phyloP scores from a whole-genome alignment of 192 early-diverging fungal genomes.

The Mortierella claussenii region DNA sequence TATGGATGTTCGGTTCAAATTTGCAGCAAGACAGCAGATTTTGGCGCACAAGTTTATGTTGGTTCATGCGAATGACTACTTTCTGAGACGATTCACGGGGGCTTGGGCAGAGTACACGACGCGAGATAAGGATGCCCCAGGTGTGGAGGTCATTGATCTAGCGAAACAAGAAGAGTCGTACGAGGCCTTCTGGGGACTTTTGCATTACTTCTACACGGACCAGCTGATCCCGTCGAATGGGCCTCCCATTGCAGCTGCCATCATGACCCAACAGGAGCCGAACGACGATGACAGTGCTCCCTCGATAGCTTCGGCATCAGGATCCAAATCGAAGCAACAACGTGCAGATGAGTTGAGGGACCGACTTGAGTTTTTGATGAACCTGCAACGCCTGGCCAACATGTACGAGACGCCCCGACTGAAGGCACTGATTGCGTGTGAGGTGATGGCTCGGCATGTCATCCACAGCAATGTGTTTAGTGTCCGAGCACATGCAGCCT shows the following conservation, averaged over 20 bases:
- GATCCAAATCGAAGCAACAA: no score
- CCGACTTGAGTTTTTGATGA: conserved; percentile 24
- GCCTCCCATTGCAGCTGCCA: neutral
- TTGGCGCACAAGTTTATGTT: conserved; percentile 28
- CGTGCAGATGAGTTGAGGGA: no score
- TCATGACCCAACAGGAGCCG: neutral
- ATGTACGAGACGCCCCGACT: neutral
- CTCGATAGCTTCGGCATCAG: no score
- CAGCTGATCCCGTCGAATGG: conserved; percentile 4
- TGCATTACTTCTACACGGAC: conserved; percentile 24
- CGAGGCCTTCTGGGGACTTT: conserved; percentile 14
- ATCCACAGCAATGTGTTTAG: conserved; percentile 25
- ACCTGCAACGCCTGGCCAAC: neutral
- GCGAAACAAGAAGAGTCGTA: neutral
- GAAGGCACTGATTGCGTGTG: conserved; percentile 11
- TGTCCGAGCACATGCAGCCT: neutral
- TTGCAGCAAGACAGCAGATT: conserved; percentile 2
- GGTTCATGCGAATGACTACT: conserved; percentile 11
- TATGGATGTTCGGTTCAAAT: conserved; percentile 35
- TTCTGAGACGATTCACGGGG: conserved; percentile 5
- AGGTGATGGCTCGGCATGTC: neutral
- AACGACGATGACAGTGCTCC: neutral
- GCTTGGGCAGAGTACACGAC: neutral
- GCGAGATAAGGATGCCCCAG: neutral
- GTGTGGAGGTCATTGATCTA: conserved; percentile 14